A percentile compares a stretch with the other conserved stretches of the same genome.
Evolutionary conservation across 1,284 basidiomycete species (phyloP).

Genomic region (Cryptococcus wingfieldii): DNA sequence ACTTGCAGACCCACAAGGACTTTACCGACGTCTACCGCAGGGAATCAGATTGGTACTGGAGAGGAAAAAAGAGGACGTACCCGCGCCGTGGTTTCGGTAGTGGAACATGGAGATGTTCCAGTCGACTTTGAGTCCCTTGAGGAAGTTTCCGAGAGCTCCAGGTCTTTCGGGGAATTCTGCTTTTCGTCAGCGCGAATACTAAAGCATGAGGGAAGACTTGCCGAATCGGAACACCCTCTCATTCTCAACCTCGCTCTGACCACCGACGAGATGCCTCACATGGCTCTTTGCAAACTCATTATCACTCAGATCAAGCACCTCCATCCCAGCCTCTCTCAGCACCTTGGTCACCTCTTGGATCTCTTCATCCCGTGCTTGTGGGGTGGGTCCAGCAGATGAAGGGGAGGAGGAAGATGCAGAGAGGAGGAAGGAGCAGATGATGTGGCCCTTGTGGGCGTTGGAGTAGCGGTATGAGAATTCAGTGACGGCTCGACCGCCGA

Average conservation of each 20-base stretch:
- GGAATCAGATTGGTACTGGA: neutral
- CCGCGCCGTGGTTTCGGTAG: constrained; percentile 94
- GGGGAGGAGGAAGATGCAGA: constrained; percentile 52
- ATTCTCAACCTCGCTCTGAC: constrained; percentile 66
- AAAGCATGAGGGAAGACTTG: constrained; percentile 48
- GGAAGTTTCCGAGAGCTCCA: constrained; percentile 83
- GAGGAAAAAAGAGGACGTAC: constrained; percentile 52
- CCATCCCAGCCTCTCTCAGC: constrained; percentile 68
- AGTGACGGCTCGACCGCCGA: constrained; percentile 89
- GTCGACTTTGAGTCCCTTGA: constrained; percentile 70
- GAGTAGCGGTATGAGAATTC: constrained; percentile 91
- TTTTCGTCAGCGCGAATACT: neutral
- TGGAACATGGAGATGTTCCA: constrained; percentile 98
- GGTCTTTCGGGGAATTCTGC: constrained; percentile 95
- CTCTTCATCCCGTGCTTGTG: constrained; percentile 59
- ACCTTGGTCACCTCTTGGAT: constrained; percentile 62
- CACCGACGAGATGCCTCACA: constrained; percentile 90
- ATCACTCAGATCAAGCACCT: constrained; percentile 82
- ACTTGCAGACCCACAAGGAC: constrained; percentile 93
- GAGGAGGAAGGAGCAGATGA: constrained; percentile 81
- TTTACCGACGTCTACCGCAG: constrained; percentile 70
- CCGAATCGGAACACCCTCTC: constrained; percentile 93
- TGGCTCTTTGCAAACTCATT: constrained; percentile 96
- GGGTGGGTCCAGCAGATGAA: constrained; percentile 24
- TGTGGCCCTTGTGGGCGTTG: constrained; percentile 65